Conservation (phyloP, 176 grass and related monocot genomes). For the Alopecurus myosuroides region DNA sequence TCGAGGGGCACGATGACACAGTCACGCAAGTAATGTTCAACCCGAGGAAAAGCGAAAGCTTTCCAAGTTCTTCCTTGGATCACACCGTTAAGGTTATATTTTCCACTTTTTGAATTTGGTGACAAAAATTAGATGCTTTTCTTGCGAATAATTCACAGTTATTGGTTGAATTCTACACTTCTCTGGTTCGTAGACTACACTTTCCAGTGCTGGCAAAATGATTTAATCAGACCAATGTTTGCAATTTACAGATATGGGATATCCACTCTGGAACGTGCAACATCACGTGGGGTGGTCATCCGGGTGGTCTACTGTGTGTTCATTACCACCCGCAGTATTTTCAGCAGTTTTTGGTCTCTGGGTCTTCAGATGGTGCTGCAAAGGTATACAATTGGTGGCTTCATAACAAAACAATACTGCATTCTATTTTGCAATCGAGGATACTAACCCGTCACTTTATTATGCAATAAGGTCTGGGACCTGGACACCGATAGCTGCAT, state of each 20-base stretch:
- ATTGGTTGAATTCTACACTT: no score
- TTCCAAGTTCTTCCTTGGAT: slow-evolving; percentile 43
- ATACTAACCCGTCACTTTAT: not conserved
- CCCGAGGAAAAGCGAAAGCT: slow-evolving; percentile 41
- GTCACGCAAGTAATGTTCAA: slow-evolving; percentile 69
- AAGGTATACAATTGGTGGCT: not conserved
- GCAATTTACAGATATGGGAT: not conserved
- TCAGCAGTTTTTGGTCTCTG: not conserved
- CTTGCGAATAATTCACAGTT: no score
- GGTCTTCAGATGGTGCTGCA: not conserved
- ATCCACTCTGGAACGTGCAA: not conserved
- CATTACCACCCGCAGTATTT: not conserved
- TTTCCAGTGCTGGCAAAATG: no score
- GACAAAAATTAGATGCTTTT: not conserved
- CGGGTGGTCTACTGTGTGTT: not conserved
- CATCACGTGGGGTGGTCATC: not conserved
- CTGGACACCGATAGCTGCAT: not conserved
- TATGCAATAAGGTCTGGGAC: not conserved
- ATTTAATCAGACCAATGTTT: not conserved
- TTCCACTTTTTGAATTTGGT: not conserved
- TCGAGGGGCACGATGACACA: slow-evolving; percentile 49
- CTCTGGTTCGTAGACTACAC: no score
- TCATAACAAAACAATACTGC: no score
- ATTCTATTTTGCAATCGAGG: no score
- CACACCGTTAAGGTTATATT: not conserved